Base-by-base conservation (phyloP, 768 basidiomycete species). In the Termitomyces sp. region DNA sequence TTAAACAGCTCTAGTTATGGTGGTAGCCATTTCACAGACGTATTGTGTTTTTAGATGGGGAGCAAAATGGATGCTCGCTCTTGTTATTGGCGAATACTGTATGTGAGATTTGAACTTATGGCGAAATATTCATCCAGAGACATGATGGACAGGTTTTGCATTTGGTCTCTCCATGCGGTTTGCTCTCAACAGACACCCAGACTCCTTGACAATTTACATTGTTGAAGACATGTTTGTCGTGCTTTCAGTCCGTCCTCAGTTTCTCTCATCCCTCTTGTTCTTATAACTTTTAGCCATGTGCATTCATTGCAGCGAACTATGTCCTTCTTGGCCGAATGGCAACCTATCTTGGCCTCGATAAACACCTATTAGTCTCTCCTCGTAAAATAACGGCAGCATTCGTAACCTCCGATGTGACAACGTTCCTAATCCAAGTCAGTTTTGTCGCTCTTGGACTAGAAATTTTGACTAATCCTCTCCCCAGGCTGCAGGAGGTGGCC, bases 281-380 rank as follows among this genome's bases (percentile, higher is more conserved):
- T 50, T 34, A 50, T n/a, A 15, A 27, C 20, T 31, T 55, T 55
- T 47, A 86, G 84, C 88, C 88, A 5, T 91, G 89, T 67, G 88
- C 85, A 30, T 90, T 90, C 70, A 85, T 88, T 62, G 85, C 85
- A 4, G 79, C 84, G 20, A 79, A 85, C 65, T 90, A 91, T 63
- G 73, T 88, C 54, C 76, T 89, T 18, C 79, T 90, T 0, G 86
- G 87, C 12, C 80, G 79, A 12, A 68, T 91, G 2, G 82, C 86
- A 4, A 73, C 69, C n/a, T 74, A 80, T 59, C 70, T 89, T 6
- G 64, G 71, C 11, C 76, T 76, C 41, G 74, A 78, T 59, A 61
- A 77, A 51, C 77, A 83, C 62, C 73, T 89, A 20, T 64, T 82
- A 27, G 69, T 90, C 20, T 71, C 73, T 0, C 73, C 81, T 12